phyloP scores from a whole-genome alignment of 139 green algal species.

The Coelastrella sp. region DNA sequence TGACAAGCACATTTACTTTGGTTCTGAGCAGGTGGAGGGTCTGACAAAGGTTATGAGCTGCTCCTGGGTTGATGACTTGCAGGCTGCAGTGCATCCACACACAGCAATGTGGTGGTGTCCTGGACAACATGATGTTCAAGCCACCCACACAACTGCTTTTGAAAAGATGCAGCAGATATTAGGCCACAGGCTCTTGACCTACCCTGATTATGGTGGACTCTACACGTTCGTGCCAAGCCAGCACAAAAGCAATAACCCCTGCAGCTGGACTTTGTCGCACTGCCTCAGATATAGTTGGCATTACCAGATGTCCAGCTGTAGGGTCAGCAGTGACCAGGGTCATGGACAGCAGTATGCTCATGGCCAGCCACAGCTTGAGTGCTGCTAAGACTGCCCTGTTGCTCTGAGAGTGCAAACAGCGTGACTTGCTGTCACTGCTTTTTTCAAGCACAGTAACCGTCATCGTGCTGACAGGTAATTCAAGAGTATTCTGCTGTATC shows the following conservation, averaged over 20 bases:
- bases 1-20: neutral
- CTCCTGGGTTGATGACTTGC: no score
- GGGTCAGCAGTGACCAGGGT: neutral
- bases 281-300: neutral
- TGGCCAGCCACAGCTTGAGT: conserved; percentile 32
- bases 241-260: conserved; percentile 41
- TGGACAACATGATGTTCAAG: no score
- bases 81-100: no score
- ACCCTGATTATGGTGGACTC: conserved; percentile 35
- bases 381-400: conserved; percentile 17
- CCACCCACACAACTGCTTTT: no score
- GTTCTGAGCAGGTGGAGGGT: no score
- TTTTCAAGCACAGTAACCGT: neutral
- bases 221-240: conserved; percentile 37
- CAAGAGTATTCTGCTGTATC: no score
- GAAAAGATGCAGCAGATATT: neutral
- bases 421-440: neutral
- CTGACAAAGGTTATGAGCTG: no score
- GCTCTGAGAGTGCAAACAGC: neutral
- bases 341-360: conserved; percentile 25
- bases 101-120: no score
- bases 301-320: neutral
- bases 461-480: neutral
- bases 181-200: neutral
- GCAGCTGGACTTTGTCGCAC: conserved; percentile 8